Conservation (phyloP, 768 basidiomycete genomes). For the Gloeostereum incarnatum region DNA sequence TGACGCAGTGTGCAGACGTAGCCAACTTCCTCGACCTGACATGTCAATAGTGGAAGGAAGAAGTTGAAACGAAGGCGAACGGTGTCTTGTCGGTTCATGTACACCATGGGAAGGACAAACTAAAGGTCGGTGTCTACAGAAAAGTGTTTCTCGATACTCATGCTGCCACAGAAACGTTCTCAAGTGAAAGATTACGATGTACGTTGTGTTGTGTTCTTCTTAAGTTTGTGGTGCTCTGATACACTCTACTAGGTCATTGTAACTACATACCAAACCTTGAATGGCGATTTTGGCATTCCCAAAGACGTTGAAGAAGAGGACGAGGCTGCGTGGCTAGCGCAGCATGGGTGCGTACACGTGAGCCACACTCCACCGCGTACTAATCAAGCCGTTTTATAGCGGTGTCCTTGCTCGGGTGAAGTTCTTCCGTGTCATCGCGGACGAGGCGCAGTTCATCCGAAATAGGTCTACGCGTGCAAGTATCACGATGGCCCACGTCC, state of each 20-base stretch:
- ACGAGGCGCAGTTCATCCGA: slow-evolving; percentile 74
- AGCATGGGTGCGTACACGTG: slow-evolving; percentile 35
- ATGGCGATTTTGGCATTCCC: slow-evolving; percentile 46
- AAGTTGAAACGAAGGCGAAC: slow-evolving; percentile 61
- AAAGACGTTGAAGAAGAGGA: slow-evolving; percentile 34
- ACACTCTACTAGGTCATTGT: slow-evolving; percentile 41
- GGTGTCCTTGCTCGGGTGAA: slow-evolving; percentile 52
- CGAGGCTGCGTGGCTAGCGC: slow-evolving; percentile 35
- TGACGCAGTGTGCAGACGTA: slow-evolving; percentile 9
- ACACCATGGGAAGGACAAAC: slow-evolving; percentile 65
- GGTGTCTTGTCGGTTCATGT: slow-evolving; percentile 53
- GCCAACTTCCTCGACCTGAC: not conserved
- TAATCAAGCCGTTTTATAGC: slow-evolving; percentile 15
- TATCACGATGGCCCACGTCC: slow-evolving; percentile 48
- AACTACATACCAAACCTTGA: slow-evolving; percentile 73
- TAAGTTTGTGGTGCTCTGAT: slow-evolving; percentile 1
- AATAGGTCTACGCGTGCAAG: slow-evolving; percentile 60
- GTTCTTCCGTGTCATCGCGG: slow-evolving; percentile 66
- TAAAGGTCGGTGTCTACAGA: slow-evolving; percentile 34
- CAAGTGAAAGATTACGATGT: slow-evolving; percentile 48
- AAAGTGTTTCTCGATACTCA: not conserved
- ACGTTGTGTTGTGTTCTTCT: slow-evolving; percentile 9
- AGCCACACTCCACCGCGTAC: not conserved
- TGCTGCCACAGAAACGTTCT: slow-evolving; percentile 24
- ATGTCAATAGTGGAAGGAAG: slow-evolving; percentile 54